Evolutionary conservation across 331 rosid genomes (phyloP).

Genomic region (Quercus tomentella): DNA sequence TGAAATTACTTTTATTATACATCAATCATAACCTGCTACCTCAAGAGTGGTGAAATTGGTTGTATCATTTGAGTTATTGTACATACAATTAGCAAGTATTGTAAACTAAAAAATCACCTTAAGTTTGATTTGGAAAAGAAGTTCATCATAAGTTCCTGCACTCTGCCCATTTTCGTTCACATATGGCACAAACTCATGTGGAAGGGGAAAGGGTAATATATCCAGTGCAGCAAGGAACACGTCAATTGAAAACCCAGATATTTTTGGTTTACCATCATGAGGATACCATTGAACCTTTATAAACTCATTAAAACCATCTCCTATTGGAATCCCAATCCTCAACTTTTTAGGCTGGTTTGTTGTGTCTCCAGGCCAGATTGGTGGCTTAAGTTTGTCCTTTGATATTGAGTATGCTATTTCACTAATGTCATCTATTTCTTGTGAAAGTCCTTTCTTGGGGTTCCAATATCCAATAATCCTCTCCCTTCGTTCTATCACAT

Average conservation of each 20-base stretch:
- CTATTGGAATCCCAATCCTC: constrained; percentile 21
- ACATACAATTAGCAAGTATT: too few species aligned
- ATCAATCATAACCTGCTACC: too few species aligned
- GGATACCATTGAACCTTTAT: not conserved
- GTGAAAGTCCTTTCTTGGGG: not conserved
- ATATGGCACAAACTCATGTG: not conserved
- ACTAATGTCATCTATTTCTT: not conserved
- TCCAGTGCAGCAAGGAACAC: constrained; percentile 13
- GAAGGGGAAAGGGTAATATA: constrained; percentile 19
- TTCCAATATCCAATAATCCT: constrained; percentile 23
- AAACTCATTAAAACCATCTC: constrained; percentile 3
- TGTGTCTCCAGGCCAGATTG: constrained; percentile 29
- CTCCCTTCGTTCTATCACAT: constrained; percentile 15
- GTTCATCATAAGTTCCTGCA: constrained; percentile 11
- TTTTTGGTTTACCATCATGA: not conserved
- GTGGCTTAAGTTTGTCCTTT: not conserved
- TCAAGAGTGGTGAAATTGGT: too few species aligned
- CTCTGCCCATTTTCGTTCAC: not conserved
- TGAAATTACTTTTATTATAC: too few species aligned
- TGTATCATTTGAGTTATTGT: too few species aligned
- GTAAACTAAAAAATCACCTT: not conserved
- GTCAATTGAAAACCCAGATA: constrained; percentile 19
- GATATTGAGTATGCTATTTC: not conserved
- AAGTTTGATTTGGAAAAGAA: not conserved
- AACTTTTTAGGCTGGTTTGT: constrained; percentile 20